phyloP scores from a whole-genome alignment of 2,329 filamentous ascomycete species.

The Ceratocystis huliohia region DNA sequence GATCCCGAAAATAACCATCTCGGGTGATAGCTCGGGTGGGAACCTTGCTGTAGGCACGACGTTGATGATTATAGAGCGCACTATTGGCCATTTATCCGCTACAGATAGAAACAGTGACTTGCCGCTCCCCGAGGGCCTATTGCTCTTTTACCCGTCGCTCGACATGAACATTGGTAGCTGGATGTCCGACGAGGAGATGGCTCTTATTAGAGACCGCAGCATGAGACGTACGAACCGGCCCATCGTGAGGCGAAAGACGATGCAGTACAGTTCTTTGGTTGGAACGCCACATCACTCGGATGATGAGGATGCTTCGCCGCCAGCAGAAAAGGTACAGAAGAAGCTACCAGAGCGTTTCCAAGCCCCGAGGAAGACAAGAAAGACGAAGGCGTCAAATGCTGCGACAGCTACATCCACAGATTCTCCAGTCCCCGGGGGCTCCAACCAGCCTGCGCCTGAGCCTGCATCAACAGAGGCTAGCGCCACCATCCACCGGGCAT shows the following conservation, averaged over 20 bases:
- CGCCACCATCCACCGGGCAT: slow-evolving; percentile 2
- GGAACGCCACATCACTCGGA: slow-evolving; percentile 73
- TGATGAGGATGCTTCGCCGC: slow-evolving; percentile 43
- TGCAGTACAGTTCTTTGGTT: slow-evolving; percentile 74
- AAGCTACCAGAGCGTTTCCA: slow-evolving; percentile 11
- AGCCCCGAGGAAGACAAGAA: slow-evolving; percentile 14
- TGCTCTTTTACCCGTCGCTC: slow-evolving; percentile 78
- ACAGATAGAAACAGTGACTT: slow-evolving; percentile 40
- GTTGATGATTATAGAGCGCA: slow-evolving; percentile 77
- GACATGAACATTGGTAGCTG: slow-evolving; percentile 98
- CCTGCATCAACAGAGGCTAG: neutral
- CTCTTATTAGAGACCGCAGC: slow-evolving; percentile 72
- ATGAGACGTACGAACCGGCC: slow-evolving; percentile 64
- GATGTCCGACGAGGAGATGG: slow-evolving; percentile 99
- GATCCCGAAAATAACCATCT: slow-evolving; percentile 33
- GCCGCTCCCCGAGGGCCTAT: slow-evolving; percentile 63
- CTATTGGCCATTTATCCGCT: slow-evolving; percentile 29
- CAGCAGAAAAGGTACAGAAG: neutral
- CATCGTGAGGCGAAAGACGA: slow-evolving; percentile 71
- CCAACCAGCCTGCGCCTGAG: neutral
- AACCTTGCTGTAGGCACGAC: slow-evolving; percentile 53
- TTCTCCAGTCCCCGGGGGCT: neutral
- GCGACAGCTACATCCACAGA: neutral
- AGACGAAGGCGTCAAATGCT: slow-evolving; percentile 19
- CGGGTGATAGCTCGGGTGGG: slow-evolving; percentile 38